A percentile compares a stretch with the other conserved stretches of the same genome.
Evolutionary conservation across 768 basidiomycete genomes (phyloP).

Genomic region (Lentinula detonsa): DNA sequence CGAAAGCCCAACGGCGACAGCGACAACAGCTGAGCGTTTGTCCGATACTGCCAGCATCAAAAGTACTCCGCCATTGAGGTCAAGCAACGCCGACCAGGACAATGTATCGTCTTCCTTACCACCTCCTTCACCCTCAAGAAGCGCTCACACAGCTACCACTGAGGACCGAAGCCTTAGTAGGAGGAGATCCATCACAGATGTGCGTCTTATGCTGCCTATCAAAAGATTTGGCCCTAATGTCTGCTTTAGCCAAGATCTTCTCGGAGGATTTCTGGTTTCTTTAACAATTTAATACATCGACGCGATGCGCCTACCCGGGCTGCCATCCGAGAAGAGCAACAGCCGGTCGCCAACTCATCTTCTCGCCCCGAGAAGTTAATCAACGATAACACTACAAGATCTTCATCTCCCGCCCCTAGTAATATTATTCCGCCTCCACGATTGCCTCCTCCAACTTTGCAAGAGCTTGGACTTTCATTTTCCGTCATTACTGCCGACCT

Average conservation of each 20-base stretch:
- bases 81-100: neutral
- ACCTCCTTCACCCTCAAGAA: constrained; percentile 4
- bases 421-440: constrained; percentile 65
- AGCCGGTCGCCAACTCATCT: constrained; percentile 13
- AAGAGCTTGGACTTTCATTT: constrained; percentile 71
- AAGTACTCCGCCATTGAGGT: constrained; percentile 27
- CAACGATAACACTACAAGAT: constrained; percentile 37
- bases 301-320: constrained; percentile 40
- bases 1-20: constrained; percentile 27
- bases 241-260: constrained; percentile 48
- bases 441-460: constrained; percentile 63
- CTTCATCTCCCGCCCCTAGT: constrained; percentile 53
- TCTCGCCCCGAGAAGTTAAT: constrained; percentile 18
- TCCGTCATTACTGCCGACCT: constrained; percentile 62
- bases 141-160: constrained; percentile 7
- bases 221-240: constrained; percentile 3
- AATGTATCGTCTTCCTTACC: neutral
- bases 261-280: constrained; percentile 81
- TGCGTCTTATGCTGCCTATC: constrained; percentile 25
- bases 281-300: constrained; percentile 71
- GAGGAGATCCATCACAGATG: constrained; percentile 55
- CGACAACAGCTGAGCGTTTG: constrained; percentile 29
- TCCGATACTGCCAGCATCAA: constrained; percentile 52
- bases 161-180: constrained; percentile 31
- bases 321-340: constrained; percentile 26